Evolutionary conservation across 2,329 filamentous ascomycete genomes (phyloP).

Genomic region (Ophiostoma sp.): DNA sequence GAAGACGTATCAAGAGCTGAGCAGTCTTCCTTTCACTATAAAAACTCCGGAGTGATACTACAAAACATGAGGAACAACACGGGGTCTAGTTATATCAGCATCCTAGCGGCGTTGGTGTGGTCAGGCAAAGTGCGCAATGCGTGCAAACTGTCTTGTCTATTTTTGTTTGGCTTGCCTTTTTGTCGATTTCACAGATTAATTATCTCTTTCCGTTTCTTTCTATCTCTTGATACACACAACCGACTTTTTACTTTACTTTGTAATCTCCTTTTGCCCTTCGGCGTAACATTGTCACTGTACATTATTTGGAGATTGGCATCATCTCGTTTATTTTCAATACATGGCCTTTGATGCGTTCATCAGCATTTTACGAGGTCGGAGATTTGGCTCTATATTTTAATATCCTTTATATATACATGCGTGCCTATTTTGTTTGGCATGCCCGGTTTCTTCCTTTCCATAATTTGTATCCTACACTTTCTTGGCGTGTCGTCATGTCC

Average conservation of each 20-base stretch:
- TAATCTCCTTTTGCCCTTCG: background rate
- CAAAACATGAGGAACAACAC: background rate
- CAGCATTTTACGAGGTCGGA: background rate
- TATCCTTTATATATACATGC: background rate
- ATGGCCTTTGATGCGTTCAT: background rate
- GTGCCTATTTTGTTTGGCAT: background rate
- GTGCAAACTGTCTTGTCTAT: conserved; percentile 24
- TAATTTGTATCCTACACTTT: background rate
- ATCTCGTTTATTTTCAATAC: background rate
- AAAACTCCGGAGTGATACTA: background rate
- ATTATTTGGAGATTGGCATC: background rate
- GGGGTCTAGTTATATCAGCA: background rate
- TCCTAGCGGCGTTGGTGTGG: conserved; percentile 14
- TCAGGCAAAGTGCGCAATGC: background rate
- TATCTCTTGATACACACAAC: background rate
- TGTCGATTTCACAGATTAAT: background rate
- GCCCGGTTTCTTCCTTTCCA: conserved; percentile 4
- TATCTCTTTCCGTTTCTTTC: background rate
- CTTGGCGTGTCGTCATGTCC: background rate
- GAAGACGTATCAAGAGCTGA: conserved; percentile 60
- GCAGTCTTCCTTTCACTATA: conserved; percentile 44
- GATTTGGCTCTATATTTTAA: background rate
- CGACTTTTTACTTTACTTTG: background rate
- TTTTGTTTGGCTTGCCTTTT: conserved; percentile 17
- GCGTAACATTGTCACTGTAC: background rate